phyloP scores from a whole-genome alignment of 371 early-diverging fungal genomes.

The Actinomortierella wolfii region DNA sequence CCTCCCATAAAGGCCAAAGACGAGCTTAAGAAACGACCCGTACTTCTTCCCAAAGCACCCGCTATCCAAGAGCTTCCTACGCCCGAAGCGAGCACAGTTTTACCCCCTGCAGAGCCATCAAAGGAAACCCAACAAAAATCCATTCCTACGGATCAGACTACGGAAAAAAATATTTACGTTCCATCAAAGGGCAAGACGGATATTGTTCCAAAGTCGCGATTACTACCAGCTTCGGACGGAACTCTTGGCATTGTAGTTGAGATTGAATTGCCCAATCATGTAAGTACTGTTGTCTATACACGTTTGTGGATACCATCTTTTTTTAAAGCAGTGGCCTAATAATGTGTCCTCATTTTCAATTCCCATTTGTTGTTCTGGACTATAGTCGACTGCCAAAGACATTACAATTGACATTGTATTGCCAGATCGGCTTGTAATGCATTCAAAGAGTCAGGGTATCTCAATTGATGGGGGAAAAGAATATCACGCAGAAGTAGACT shows the following conservation, averaged over 20 bases:
- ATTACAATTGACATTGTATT: slow-evolving; percentile 33
- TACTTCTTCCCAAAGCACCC: slow-evolving; percentile 61
- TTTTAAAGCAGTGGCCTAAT: too few species aligned
- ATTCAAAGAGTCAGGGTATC: slow-evolving; percentile 32
- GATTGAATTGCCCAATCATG: slow-evolving; percentile 34
- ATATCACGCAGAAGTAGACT: slow-evolving; percentile 34
- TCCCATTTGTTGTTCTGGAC: too few species aligned
- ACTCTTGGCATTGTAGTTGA: slow-evolving; percentile 40
- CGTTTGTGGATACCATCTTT: too few species aligned
- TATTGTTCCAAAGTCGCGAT: slow-evolving; percentile 13
- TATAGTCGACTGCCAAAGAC: too few species aligned
- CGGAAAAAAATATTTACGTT: slow-evolving; percentile 2
- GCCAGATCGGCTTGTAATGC: slow-evolving; percentile 28
- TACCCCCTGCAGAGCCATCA: neutral
- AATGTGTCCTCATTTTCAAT: too few species aligned
- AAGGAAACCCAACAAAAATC: neutral
- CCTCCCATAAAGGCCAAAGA: slow-evolving; percentile 67
- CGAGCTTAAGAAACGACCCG: slow-evolving; percentile 56
- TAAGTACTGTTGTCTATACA: slow-evolving; percentile 7
- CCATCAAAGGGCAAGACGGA: slow-evolving; percentile 24
- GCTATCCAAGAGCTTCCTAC: slow-evolving; percentile 45
- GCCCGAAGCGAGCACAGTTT: neutral
- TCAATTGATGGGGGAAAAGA: slow-evolving; percentile 26
- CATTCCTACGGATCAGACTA: neutral
- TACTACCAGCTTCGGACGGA: slow-evolving; percentile 26